These are phyloP conservation scores for Phytophthora pistaciae DNA, from an alignment of 352 stramenopile species.

Conservation along the genomic window DNA sequence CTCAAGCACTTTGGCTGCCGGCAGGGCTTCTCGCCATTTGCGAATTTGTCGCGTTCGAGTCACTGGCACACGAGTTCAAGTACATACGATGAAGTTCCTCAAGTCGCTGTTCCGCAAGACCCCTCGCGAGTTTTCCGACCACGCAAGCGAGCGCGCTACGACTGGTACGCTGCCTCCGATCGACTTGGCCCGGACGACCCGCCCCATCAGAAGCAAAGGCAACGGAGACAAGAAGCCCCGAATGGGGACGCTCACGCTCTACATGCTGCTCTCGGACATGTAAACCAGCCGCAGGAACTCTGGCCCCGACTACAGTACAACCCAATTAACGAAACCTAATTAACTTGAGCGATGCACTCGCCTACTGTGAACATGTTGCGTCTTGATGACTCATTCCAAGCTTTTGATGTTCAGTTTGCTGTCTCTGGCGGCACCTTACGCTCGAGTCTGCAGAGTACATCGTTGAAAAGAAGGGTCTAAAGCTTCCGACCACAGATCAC, in stretches of 20 bases:
- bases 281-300: constrained; percentile 7
- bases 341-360: background rate
- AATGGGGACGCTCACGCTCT: constrained; percentile 19
- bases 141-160: background rate
- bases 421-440: no score
- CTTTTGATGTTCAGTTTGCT: no score
- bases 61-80: background rate
- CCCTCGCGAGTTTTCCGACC: background rate
- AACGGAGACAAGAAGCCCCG: constrained; percentile 19
- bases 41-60: background rate
- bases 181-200: constrained; percentile 15
- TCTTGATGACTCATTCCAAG: background rate
- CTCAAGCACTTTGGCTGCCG: background rate
- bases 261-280: constrained; percentile 31
- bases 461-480: background rate
- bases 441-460: no score
- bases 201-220: constrained; percentile 9
- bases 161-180: constrained; percentile 20
- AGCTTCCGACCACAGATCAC: no score
- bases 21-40: background rate
- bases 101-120: constrained; percentile 26
- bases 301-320: background rate
- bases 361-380: background rate
- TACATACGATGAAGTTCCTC: constrained; percentile 25
- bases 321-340: background rate